Evolutionary conservation across 495 filamentous ascomycete species (phyloP), one percentile per base, ranked within the genome.

Genomic region (Aspergillus asperescens): DNA sequence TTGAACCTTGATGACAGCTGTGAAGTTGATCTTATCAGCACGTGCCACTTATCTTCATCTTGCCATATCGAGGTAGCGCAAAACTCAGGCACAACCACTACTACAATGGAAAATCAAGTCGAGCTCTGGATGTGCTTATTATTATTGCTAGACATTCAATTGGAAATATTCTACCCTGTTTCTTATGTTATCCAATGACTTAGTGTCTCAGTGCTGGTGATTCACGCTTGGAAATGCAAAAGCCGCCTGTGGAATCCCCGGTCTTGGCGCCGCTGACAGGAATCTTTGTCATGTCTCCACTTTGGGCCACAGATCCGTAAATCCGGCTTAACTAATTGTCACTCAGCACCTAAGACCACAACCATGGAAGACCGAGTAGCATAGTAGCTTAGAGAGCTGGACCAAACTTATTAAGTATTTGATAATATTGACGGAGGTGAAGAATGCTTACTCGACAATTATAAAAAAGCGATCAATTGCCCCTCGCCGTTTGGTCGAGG

Each of bases 261-360:
- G 34, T 37, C n/a, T 52, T 57, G 58, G 52, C 34, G 31, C 16
- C 64, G 67, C 63, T 70, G 60, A 70, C 65, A 6, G 24, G 41
- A n/a, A 42, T 54, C 54, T 70, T 70, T 35, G 32, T 35, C 32
- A 35, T 5, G 10, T 46, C 23, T 34, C 43, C 43, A 8, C 16
- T 13, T 48, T 38, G 4, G 32, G 45, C 20, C 10, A 37, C 1
- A 5, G 38, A 41, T 4, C 24, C 42, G n/a, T 45, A 29, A 18
- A 31, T 18, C 25, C 25, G 12, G 24, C 18, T 39, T 15, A 35
- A 46, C 42, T 13, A 40, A 48, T 34, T 10, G 19, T 32, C 24
- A 20, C 31, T 54, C 20, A 45, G 4, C 18, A 16, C 1, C 22
- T 16, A 10, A 5, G 4, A 8, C 41, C 15, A 1, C n/a, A 45